Percentiles rank a stretch among this genome's conserved stretches.
These are phyloP conservation scores for Passiflora organensis DNA, from an alignment of 345 rosid species.

Conservation along the genomic window DNA sequence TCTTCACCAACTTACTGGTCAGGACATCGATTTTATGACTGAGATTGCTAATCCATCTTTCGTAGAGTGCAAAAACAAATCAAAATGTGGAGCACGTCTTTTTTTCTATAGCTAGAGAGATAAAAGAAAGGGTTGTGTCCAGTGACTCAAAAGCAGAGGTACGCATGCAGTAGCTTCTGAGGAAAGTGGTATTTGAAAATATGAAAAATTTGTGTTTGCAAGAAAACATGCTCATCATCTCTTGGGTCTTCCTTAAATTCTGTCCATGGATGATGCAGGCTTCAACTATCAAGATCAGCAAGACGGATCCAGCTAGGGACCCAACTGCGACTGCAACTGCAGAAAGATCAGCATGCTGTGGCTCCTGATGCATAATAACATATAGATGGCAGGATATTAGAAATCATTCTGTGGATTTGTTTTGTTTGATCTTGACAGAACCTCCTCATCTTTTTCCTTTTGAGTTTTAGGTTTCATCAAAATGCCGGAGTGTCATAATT, in stretches of 20 bases:
- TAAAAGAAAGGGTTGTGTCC: slow-evolving; percentile 47
- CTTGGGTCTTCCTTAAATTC: not conserved
- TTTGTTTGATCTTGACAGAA: too few relatives aligned
- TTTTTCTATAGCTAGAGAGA: slow-evolving; percentile 47
- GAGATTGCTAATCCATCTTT: not conserved
- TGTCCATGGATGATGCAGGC: too few relatives aligned
- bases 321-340: too few relatives aligned
- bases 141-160: slow-evolving; percentile 46
- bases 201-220: too few relatives aligned
- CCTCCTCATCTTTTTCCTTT: too few relatives aligned
- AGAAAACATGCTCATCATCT: not conserved
- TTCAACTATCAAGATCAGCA: not conserved
- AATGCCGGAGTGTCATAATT: too few relatives aligned
- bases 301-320: not conserved
- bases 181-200: not conserved
- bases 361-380: not conserved
- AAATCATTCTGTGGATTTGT: too few relatives aligned
- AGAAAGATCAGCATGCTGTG: not conserved
- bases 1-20: not conserved
- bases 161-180: not conserved
- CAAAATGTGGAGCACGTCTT: slow-evolving; percentile 54
- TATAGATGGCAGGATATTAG: not conserved
- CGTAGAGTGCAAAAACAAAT: slow-evolving; percentile 59
- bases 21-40: not conserved
- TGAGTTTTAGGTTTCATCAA: too few relatives aligned